These are phyloP conservation scores for Rhynchospora tenuis DNA, from an alignment of 176 grass and related monocot genomes.

Conservation along the genomic window DNA sequence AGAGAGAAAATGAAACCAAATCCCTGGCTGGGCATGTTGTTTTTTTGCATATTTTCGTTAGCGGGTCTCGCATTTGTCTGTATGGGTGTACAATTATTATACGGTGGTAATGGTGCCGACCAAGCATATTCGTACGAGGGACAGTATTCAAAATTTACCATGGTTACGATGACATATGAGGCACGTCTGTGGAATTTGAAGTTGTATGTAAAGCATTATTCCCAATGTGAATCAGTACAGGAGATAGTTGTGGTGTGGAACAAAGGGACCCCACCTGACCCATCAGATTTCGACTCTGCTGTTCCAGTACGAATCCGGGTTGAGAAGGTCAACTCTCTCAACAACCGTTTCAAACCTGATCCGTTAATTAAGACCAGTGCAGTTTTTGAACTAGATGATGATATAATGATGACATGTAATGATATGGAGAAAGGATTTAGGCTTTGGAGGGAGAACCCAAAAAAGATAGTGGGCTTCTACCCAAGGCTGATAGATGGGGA, in stretches of 20 bases:
- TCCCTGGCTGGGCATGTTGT: slow-evolving; percentile 60
- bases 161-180: slow-evolving; percentile 99
- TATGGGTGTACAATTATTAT: slow-evolving; percentile 79
- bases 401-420: slow-evolving; percentile 99
- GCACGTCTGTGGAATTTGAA: slow-evolving; percentile 95
- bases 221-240: slow-evolving; percentile 80
- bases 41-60: slow-evolving; percentile 58
- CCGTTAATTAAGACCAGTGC: slow-evolving; percentile 86
- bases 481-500: slow-evolving; percentile 76
- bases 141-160: slow-evolving; percentile 78
- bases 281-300: slow-evolving; percentile 63
- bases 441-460: slow-evolving; percentile 92
- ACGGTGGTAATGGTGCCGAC: slow-evolving; percentile 71
- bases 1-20: slow-evolving; percentile 62
- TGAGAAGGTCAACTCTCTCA: slow-evolving; percentile 82
- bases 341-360: slow-evolving; percentile 83
- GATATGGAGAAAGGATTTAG: slow-evolving; percentile 92
- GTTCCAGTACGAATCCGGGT: slow-evolving; percentile 84
- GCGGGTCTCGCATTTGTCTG: slow-evolving; percentile 44
- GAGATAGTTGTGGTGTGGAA: slow-evolving; percentile 99
- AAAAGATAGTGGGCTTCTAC: slow-evolving; percentile 85
- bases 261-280: slow-evolving; percentile 72
- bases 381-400: slow-evolving; percentile 90
- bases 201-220: slow-evolving; percentile 87
- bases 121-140: slow-evolving; percentile 65